Evolutionary conservation across 2,329 filamentous ascomycete genomes (phyloP), one percentile per base, ranked within the genome.

Genomic region (Fusarium palustre): DNA sequence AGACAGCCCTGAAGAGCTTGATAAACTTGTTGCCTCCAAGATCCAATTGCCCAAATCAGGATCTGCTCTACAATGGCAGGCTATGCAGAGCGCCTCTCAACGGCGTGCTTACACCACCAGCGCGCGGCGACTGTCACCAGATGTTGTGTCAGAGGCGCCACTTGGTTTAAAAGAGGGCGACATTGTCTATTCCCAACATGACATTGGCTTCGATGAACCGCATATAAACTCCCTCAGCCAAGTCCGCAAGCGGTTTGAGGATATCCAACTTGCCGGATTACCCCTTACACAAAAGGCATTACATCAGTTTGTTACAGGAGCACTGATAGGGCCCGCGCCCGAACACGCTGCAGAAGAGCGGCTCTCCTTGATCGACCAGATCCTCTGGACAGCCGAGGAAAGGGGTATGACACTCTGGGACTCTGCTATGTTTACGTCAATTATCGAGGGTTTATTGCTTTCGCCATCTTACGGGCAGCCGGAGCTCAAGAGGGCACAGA

Each of bases 381-480:
- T 87, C 15, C 74, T 86, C 10, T 75, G 79, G 16, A 82, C 81
- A 7, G 80, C 85, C 53, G 77, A 82, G 45, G 81, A 83, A 66
- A 82, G 84, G 11, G 81, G 82, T 20, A 75, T 85, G 57, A 64
- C 75, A 4, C 74, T 86, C 22, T 72, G 84, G 56, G 77, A 79
- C 30, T 77, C 82, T 58, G 82, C 86, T 28, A 76, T 90, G 54
- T 80, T 90, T 49, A 79, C 84, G 15, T 73, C 80, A 12, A 76
- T 87, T 34, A 81, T 87, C 16, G 81, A 83, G 56, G 75, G 78
- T 6, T 75, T 81, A 2, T 76, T 80, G 15, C 47, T 36, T 15
- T 80, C 78, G 5, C 75, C 77, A 4, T 74, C 74, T 3, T 77
- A 76, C 38, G 75, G 74, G 0, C 38, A 64, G 12, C 50, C 68